phyloP scores from a whole-genome alignment of 805 yeast genomes.

The Cyberlindnera amylophila region DNA sequence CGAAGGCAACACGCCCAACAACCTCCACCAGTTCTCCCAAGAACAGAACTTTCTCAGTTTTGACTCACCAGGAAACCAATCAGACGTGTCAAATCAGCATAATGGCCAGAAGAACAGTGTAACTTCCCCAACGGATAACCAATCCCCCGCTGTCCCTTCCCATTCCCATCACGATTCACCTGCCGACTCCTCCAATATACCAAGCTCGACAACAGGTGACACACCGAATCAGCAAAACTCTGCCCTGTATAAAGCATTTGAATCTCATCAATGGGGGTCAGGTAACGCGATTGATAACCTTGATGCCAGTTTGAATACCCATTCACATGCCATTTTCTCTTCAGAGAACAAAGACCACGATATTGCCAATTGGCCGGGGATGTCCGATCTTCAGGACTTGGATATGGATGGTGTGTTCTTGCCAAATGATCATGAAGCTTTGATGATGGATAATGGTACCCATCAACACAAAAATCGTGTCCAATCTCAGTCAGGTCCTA shows the following conservation, averaged over 20 bases:
- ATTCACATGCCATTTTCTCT: background rate
- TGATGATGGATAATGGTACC: background rate
- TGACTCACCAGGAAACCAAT: constrained; percentile 19
- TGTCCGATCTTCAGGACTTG: constrained; percentile 9
- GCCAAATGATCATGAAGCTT: constrained; percentile 3
- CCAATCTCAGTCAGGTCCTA: background rate
- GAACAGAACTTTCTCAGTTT: constrained; percentile 15
- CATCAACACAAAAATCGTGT: constrained; percentile 1
- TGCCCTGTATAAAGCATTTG: no score
- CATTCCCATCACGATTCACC: background rate
- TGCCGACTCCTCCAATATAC: background rate
- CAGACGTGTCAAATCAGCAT: background rate
- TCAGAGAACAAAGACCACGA: constrained; percentile 1
- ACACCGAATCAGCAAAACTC: no score
- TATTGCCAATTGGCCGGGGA: constrained; percentile 6
- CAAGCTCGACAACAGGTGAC: background rate
- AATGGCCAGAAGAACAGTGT: background rate
- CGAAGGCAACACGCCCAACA: constrained; percentile 7
- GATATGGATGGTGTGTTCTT: constrained; percentile 13
- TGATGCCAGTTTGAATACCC: constrained; percentile 2
- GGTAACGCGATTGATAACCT: constrained; percentile 9
- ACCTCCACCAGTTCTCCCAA: constrained; percentile 6
- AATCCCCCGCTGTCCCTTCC: background rate
- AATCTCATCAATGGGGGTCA: no score
- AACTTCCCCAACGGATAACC: background rate